Evolutionary conservation across 306 rosid genomes (phyloP), one percentile per base, ranked within the genome.

Genomic region (Sesbania bispinosa): DNA sequence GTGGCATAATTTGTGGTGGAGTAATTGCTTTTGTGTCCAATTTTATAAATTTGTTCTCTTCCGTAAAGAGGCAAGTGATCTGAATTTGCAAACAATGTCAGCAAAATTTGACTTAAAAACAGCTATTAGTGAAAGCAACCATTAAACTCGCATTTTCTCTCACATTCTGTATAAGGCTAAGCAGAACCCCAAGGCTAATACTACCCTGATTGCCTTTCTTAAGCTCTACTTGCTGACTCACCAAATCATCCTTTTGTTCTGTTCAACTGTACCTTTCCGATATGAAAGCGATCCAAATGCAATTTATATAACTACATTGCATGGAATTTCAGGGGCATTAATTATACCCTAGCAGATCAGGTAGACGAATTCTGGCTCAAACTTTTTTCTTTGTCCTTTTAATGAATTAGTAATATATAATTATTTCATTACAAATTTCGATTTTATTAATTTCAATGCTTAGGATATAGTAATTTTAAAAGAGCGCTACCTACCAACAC

Each of bases 61-160:
- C 18, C 26, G 47, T n/a, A 50, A 79, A 76, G 59, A 21, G 76
- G 80, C 30, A 85, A 75, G 79, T 73, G 79, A 80, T 77, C 45
- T 71, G 32, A 59, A 74, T 50, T 52, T 77, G 78, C 81, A 72
- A 73, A 78, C 73, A 66, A 79, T 62, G 74, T 69, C 57, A 63
- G 4, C 35, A 75, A 54, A 60, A 73, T 61, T 73, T 82, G 84
- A 76, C 84, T 79, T 78, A 75, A 73, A 74, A 75, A 57, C 53
- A 53, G 83, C 79, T 73, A 62, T 46, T 73, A 78, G 74, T 59
- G 83, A 87, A 83, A 87, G 86, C 83, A 78, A 82, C 86, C 70
- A 66, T 50, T 30, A 69, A 71, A 18, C 71, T 83, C 57, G 73
- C 47, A 48, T 78, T 60, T 60, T 80, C 78, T 82, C 73, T 78